phyloP scores from a whole-genome alignment of 2,329 filamentous ascomycete genomes.

The Podosphaera fusca region DNA sequence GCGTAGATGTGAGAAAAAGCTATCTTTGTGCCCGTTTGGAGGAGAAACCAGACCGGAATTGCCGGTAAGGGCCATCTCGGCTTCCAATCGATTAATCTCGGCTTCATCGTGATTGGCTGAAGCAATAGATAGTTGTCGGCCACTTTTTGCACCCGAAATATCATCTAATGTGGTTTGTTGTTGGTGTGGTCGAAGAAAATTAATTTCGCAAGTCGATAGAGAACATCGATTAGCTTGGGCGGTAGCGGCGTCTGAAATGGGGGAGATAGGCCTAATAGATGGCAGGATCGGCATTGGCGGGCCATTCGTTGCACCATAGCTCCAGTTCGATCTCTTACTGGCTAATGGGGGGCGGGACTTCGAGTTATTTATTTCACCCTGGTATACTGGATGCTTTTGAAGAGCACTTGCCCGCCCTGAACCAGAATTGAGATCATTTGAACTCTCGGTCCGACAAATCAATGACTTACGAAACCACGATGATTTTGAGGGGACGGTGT shows the following conservation, averaged over 20 bases:
- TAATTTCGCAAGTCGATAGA: slow-evolving; percentile 28
- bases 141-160: slow-evolving; percentile 70
- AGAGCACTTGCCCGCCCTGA: slow-evolving; percentile 24
- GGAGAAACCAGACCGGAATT: slow-evolving; percentile 54
- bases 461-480: slow-evolving; percentile 96
- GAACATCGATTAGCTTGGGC: slow-evolving; percentile 58
- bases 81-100: slow-evolving; percentile 72
- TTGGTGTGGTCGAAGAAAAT: slow-evolving; percentile 17
- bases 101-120: slow-evolving; percentile 86
- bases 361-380: slow-evolving; percentile 19
- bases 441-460: slow-evolving; percentile 53
- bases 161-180: slow-evolving; percentile 26
- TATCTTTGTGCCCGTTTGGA: slow-evolving; percentile 63
- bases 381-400: slow-evolving; percentile 23
- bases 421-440: slow-evolving; percentile 31
- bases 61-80: slow-evolving; percentile 73
- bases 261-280: slow-evolving; percentile 82
- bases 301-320: slow-evolving; percentile 54
- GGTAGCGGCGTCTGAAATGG: slow-evolving; percentile 80
- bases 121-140: slow-evolving; percentile 74
- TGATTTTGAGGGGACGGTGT: slow-evolving; percentile 51
- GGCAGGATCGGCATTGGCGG: slow-evolving; percentile 92
- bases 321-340: slow-evolving; percentile 81
- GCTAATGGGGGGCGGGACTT: slow-evolving; percentile 26
- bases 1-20: slow-evolving; percentile 91